Base-by-base conservation (phyloP, 2,329 filamentous ascomycete genomes). In the Colletotrichum cordylinicola region DNA sequence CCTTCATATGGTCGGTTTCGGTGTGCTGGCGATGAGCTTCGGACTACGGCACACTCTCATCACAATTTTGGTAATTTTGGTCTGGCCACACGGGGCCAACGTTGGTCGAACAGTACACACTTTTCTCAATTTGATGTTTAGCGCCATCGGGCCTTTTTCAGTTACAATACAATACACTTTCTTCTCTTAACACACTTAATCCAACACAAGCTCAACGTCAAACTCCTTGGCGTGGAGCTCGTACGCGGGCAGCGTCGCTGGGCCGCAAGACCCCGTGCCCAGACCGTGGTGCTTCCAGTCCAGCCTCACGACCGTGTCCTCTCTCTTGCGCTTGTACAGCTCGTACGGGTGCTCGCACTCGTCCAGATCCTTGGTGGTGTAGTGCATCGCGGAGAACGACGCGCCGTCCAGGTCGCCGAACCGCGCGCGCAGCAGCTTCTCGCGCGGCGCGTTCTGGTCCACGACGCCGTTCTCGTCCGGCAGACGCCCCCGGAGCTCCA, bases 261-360 rank as follows among this genome's bases (percentile, higher is more conserved):
- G 91, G 29, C 92, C 92, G 82, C 92, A 93, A 66, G 89, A 91
- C 8, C 88, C 92, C 12, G 90, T 92, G 0, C 92, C 92, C 37
- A 93, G 78, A 0, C 92, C 92, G 80, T 93, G 91, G 82, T 93
- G 91, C 77, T 84, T 86, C 85, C 88, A 91, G 82, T 94, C 92
- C 72, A 94, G 79, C 70, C 91, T 85, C 3, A 93, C 84, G 35
- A 93, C 82, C 48, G 90, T 88, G 77, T 92, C 88, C 16, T 90
- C 84, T 72, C 85, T 82, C 80, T 81, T 85, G 24, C 85, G 83
- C 81, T 86, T 86, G 76, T 85, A 82, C 78, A 94, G 81, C 84
- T 94, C 91, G 80, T 90, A 88, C 13, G 92, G 92, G 81, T 95
- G 93, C 58, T 83, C 85, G 21, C 88, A 88, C 70, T 85, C 84